Conservation (phyloP, 169 alveolate species). For the Plasmodium adleri region DNA sequence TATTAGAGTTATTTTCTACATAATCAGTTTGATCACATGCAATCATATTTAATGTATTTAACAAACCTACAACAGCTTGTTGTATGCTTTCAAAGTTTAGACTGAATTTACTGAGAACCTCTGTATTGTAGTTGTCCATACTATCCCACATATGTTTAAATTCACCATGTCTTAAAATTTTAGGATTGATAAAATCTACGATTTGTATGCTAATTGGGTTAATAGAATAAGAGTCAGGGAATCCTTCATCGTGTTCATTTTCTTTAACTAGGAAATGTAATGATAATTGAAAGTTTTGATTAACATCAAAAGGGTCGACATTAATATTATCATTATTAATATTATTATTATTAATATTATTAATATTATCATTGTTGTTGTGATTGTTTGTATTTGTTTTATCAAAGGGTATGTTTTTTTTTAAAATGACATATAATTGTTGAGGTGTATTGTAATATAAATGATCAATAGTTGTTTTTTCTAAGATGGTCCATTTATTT, state of each 20-base stretch:
- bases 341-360: background rate
- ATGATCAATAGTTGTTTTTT: constrained; percentile 45
- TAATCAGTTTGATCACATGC: constrained; percentile 78
- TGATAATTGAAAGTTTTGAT: constrained; percentile 67
- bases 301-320: constrained; percentile 37
- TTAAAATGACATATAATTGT: constrained; percentile 34
- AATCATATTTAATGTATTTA: constrained; percentile 75
- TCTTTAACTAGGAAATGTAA: constrained; percentile 77
- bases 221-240: constrained; percentile 79
- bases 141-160: constrained; percentile 79
- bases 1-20: constrained; percentile 73
- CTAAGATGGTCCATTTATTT: constrained; percentile 37
- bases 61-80: constrained; percentile 80
- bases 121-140: constrained; percentile 71
- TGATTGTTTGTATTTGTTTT: background rate
- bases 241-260: constrained; percentile 74
- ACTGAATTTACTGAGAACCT: constrained; percentile 78
- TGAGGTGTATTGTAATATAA: constrained; percentile 44
- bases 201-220: constrained; percentile 78
- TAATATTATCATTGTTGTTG: background rate
- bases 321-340: background rate
- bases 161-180: constrained; percentile 76
- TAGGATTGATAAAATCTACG: constrained; percentile 77
- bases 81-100: constrained; percentile 78
- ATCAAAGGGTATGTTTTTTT: constrained; percentile 1